Conservation (phyloP, 1,284 basidiomycete genomes). For the Ceratobasidium sp. region DNA sequence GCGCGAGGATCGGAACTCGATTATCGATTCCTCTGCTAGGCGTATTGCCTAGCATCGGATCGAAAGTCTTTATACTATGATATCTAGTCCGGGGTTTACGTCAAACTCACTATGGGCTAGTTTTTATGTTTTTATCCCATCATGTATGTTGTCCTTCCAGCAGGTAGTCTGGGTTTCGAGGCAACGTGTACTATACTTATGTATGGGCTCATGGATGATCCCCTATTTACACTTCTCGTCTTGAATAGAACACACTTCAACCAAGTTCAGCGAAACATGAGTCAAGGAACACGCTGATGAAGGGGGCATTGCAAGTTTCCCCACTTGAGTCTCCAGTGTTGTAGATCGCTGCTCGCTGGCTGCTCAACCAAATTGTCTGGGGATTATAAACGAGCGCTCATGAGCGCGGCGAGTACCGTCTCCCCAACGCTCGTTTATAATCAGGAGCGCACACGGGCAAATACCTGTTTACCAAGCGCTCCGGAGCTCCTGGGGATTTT, state of each 20-base stretch:
- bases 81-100: background rate
- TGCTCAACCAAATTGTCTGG: no score
- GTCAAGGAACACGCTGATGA: no score
- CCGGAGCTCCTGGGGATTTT: no score
- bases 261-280: background rate
- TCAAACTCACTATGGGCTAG: background rate
- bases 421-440: no score
- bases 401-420: no score
- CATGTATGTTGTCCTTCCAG: constrained; percentile 17
- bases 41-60: background rate
- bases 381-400: no score
- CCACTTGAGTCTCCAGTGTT: no score
- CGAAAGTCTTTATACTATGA: background rate
- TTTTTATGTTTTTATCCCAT: background rate
- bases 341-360: no score
- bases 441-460: no score
- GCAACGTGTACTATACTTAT: constrained; percentile 21
- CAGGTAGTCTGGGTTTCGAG: constrained; percentile 7
- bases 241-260: background rate
- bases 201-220: background rate
- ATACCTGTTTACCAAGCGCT: no score
- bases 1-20: background rate
- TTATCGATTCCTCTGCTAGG: no score
- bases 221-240: background rate
- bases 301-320: no score